Conservation (phyloP, 2,329 filamentous ascomycete genomes). For the Aspergillus sp. region DNA sequence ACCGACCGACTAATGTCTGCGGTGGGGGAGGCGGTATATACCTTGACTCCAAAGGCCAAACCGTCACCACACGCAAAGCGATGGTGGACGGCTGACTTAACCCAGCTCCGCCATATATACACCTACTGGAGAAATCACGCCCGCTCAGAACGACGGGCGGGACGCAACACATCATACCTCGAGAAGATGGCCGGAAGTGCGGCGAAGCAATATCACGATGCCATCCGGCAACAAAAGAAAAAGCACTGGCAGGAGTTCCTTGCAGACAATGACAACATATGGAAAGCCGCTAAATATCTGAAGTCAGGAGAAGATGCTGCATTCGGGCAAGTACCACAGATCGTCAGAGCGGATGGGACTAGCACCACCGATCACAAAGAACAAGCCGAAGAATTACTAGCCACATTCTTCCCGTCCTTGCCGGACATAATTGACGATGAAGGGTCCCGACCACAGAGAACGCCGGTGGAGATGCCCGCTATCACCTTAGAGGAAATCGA, state of each 20-base stretch:
- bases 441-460: constrained; percentile 2
- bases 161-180: constrained; percentile 19
- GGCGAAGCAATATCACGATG: constrained; percentile 18
- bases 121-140: constrained; percentile 2
- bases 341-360: constrained; percentile 14
- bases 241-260: constrained; percentile 25
- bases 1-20: constrained; percentile 16
- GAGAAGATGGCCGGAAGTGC: constrained; percentile 19
- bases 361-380: constrained; percentile 11
- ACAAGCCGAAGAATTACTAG: constrained; percentile 14
- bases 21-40: constrained; percentile 13
- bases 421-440: constrained; percentile 15
- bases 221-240: constrained; percentile 22
- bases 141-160: constrained; percentile 1
- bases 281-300: constrained; percentile 23
- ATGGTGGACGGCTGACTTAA: constrained; percentile 22
- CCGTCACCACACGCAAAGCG: constrained; percentile 19
- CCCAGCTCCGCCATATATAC: constrained; percentile 12
- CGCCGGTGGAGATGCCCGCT: constrained; percentile 5
- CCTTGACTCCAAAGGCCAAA: constrained; percentile 15
- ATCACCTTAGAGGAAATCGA: constrained; percentile 22
- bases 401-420: constrained; percentile 16
- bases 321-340: constrained; percentile 15
- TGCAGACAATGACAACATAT: constrained; percentile 23
- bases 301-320: constrained; percentile 16